These are phyloP conservation scores for Trypanosoma vivax DNA, from an alignment of 208 protist genomes.

Conservation along the genomic window DNA sequence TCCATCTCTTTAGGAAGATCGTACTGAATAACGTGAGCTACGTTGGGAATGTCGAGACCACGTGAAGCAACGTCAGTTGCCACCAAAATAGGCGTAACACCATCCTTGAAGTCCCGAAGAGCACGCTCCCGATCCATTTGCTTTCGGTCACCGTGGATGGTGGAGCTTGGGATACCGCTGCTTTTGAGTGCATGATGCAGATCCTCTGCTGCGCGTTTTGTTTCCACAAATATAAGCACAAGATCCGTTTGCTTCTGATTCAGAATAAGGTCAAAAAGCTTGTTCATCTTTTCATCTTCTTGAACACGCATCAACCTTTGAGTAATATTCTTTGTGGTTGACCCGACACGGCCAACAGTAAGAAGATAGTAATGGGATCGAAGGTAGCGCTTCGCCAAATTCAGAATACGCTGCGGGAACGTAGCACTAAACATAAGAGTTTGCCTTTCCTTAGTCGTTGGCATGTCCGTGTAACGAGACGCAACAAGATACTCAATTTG, in stretches of 20 bases:
- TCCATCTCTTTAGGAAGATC: slow-evolving; percentile 96
- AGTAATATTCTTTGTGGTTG: slow-evolving; percentile 94
- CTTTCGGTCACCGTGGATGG: slow-evolving; percentile 93
- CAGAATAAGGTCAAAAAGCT: slow-evolving; percentile 70
- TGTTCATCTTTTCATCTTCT: slow-evolving; percentile 62
- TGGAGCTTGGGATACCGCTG: slow-evolving; percentile 82
- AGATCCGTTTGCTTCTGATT: slow-evolving; percentile 73
- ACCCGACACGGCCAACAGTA: slow-evolving; percentile 96
- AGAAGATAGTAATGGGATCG: slow-evolving; percentile 94
- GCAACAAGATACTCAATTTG: slow-evolving; percentile 97
- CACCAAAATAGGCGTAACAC: slow-evolving; percentile 89
- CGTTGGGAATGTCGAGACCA: slow-evolving; percentile 97
- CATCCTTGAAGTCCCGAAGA: slow-evolving; percentile 85
- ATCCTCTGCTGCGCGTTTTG: slow-evolving; percentile 93
- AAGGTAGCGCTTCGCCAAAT: slow-evolving; percentile 96
- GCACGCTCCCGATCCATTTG: slow-evolving; percentile 85
- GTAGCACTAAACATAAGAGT: slow-evolving; percentile 99
- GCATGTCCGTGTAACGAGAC: slow-evolving; percentile 90
- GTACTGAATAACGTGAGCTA: slow-evolving; percentile 96
- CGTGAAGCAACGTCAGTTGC: slow-evolving; percentile 98
- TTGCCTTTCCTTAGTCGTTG: slow-evolving; percentile 89
- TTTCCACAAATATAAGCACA: slow-evolving; percentile 97
- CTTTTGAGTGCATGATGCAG: slow-evolving; percentile 72
- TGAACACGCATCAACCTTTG: slow-evolving; percentile 85
- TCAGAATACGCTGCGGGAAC: slow-evolving; percentile 97